Evolutionary conservation across 2,329 filamentous ascomycete species (phyloP).

Genomic region (Daldinia sp.): DNA sequence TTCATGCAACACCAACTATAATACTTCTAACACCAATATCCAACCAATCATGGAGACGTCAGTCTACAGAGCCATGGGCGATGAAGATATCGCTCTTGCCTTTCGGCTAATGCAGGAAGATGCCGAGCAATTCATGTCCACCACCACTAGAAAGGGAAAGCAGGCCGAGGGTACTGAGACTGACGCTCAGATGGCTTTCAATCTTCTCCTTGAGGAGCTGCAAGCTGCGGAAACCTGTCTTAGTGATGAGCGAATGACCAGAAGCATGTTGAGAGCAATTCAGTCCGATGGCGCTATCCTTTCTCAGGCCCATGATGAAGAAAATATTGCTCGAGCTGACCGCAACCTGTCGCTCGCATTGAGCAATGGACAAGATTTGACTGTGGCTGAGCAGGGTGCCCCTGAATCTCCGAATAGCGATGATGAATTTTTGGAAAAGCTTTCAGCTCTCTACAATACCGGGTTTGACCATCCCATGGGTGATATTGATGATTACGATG

Average conservation of each 20-base stretch:
- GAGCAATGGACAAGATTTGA: constrained; percentile 10
- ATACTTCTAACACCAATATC: background rate
- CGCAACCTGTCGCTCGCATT: constrained; percentile 24
- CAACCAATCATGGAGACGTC: constrained; percentile 8
- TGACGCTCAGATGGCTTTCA: constrained; percentile 40
- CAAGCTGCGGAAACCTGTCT: constrained; percentile 21
- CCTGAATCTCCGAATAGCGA: constrained; percentile 3
- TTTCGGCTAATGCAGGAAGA: constrained; percentile 15
- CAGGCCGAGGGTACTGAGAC: constrained; percentile 31
- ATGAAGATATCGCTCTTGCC: constrained; percentile 8
- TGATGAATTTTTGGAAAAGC: constrained; percentile 29
- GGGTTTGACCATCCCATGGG: constrained; percentile 6
- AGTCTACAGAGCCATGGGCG: background rate
- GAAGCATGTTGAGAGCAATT: constrained; percentile 42
- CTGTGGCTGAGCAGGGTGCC: background rate
- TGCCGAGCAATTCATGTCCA: constrained; percentile 15
- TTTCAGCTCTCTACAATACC: constrained; percentile 28
- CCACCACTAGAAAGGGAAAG: constrained; percentile 41
- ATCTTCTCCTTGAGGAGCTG: constrained; percentile 41
- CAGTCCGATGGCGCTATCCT: constrained; percentile 38
- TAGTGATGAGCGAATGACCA: constrained; percentile 43
- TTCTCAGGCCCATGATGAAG: constrained; percentile 26
- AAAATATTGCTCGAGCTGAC: constrained; percentile 28
- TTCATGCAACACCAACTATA: constrained; percentile 7
- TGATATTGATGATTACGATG: background rate